Base-by-base conservation (phyloP, 768 basidiomycete species). In the Boletus rex-veris region DNA sequence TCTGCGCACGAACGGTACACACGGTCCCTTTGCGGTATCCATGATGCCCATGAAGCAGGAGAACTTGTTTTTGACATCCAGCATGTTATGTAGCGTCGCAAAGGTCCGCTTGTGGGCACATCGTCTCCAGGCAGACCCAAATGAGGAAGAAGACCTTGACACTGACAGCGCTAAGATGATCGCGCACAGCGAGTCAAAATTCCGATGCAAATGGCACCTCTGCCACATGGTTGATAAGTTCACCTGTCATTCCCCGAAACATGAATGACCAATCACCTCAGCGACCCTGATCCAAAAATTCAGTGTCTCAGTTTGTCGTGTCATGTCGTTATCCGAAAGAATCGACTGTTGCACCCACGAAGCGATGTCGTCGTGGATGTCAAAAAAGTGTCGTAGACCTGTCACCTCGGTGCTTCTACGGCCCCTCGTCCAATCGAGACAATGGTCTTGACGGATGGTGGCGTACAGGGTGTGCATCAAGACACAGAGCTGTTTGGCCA, bases 401-500 rank as follows among this genome's bases (percentile, higher is more conserved):
- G 70, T 72, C 26, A 79, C 74, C 3, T 61, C 56, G 31, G 71
- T 57, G 12, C 75, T 75, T 11, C 64, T 73, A 26, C 68, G 67
- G 24, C 50, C 48, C 53, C 77, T 79, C 5, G 77, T 69, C 68
- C 90, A 90, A 35, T 74, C 66, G 31, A 96, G 74, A 67, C 89
- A 96, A 62, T 95, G 91, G 39, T 81, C 81, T 7, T 83, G 77
- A 9, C 80, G 80, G 52, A 94, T 81, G 64, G 82, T 83, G 54
- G 75, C 70, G 68, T 93, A 96, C 7, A 85, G 74, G 36, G 76
- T 71, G 51, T 78, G 82, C 66, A 95, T 90, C 56, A 84, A 74
- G 42, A 94, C 71, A n/a, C 86, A 84, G 41, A 96, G 74, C 61
- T 95, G 92, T 40, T 92, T 83, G 0, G 92, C 92, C 33, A 96